Percentiles rank a stretch among this genome's conserved stretches.
Conservation (phyloP, 371 early-diverging fungal species). For the Thermomucor indicae-seudaticae region DNA sequence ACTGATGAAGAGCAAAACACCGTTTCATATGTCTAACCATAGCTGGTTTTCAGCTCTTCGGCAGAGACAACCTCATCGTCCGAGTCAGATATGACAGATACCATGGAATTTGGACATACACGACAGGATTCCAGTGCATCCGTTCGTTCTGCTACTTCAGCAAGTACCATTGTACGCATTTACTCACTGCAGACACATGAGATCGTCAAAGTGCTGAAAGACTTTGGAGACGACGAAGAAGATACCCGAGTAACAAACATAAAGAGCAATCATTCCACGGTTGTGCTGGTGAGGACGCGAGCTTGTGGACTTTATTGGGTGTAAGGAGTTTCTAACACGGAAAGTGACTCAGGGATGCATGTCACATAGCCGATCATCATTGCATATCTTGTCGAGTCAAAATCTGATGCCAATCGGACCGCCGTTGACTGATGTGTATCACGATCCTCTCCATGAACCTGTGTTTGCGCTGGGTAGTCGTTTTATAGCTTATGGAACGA, state of each 20-base stretch:
- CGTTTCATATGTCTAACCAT: neutral
- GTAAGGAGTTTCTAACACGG: neutral
- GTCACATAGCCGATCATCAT: neutral
- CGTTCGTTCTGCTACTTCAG: neutral
- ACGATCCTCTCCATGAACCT: constrained; percentile 29
- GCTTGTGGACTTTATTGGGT: neutral
- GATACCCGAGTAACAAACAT: neutral
- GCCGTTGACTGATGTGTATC: constrained; percentile 45
- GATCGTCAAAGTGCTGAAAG: constrained; percentile 5
- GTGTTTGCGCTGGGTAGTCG: constrained; percentile 57
- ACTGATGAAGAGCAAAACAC: neutral
- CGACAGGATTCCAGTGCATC: neutral
- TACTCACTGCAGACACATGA: constrained; percentile 48
- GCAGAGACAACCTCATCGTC: neutral
- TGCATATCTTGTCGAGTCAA: neutral
- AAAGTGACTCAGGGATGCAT: neutral
- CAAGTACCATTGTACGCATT: constrained; percentile 13
- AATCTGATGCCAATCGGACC: constrained; percentile 12
- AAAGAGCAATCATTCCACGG: neutral
- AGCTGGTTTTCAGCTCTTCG: neutral
- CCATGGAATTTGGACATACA: too few species aligned
- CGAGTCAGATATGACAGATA: neutral
- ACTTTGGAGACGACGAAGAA: neutral
- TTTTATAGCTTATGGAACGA: constrained; percentile 62
- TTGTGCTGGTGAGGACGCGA: neutral